These are phyloP conservation scores for Phellinidium pouzarii DNA, from an alignment of 1,284 basidiomycete species.

Conservation along the genomic window DNA sequence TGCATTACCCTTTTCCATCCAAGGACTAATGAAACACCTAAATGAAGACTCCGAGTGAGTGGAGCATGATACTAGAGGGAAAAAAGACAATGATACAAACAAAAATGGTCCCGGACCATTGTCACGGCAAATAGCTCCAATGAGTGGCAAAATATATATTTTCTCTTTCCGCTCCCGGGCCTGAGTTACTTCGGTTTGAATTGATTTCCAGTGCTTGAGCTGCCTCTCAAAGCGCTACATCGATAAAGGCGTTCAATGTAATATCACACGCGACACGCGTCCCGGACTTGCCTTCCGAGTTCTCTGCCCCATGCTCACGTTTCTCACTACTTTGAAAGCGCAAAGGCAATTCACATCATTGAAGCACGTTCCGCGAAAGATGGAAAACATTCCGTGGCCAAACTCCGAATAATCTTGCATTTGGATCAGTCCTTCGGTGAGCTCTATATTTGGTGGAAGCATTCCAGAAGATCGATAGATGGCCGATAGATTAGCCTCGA, in stretches of 20 bases:
- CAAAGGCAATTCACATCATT: slow-evolving; percentile 40
- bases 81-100: background rate
- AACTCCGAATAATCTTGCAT: background rate
- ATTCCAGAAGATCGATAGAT: background rate
- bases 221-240: slow-evolving; percentile 28
- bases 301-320: slow-evolving; percentile 38
- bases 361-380: slow-evolving; percentile 47
- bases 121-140: slow-evolving; percentile 36
- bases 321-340: slow-evolving; percentile 46
- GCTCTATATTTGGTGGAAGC: slow-evolving; percentile 2
- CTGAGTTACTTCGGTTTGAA: slow-evolving; percentile 34
- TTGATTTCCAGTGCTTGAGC: slow-evolving; percentile 44
- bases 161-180: slow-evolving; percentile 34
- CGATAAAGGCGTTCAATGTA: background rate
- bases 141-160: slow-evolving; percentile 45
- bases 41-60: background rate
- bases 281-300: slow-evolving; percentile 28
- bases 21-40: slow-evolving; percentile 45
- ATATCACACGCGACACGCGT: background rate
- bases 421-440: background rate
- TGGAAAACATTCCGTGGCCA: slow-evolving; percentile 31
- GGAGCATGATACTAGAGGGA: background rate
- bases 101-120: background rate
- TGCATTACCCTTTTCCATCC: slow-evolving; percentile 44
- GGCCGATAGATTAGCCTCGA: slow-evolving; percentile 2